A percentile compares a stretch with the other conserved stretches of the same genome.
phyloP scores from a whole-genome alignment of 306 rosid genomes.

The Coriaria nepalensis region DNA sequence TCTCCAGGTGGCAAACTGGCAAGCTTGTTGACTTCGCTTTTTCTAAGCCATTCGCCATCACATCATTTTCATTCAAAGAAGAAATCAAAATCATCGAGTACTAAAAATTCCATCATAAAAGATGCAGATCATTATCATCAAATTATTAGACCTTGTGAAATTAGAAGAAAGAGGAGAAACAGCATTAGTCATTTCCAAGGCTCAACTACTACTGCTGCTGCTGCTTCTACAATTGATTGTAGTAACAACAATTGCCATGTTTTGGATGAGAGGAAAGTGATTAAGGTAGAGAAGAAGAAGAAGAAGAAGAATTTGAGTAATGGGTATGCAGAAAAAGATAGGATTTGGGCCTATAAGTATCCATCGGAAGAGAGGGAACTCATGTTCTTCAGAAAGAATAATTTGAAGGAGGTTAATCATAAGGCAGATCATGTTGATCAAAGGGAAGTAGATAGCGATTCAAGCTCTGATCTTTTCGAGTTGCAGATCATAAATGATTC shows the following conservation, averaged over 20 bases:
- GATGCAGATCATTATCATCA: slow-evolving; percentile 39
- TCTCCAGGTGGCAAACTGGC: slow-evolving; percentile 94
- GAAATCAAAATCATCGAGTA: slow-evolving; percentile 44
- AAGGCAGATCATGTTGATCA: slow-evolving; percentile 14
- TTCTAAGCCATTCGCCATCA: slow-evolving; percentile 57
- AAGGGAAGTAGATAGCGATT: slow-evolving; percentile 78
- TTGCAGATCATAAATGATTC: slow-evolving; percentile 70
- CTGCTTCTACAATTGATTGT: neutral
- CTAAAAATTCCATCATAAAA: slow-evolving; percentile 32
- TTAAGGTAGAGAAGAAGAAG: slow-evolving; percentile 3
- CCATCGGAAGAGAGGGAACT: slow-evolving; percentile 19
- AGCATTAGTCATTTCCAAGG: slow-evolving; percentile 78
- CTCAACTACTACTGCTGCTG: slow-evolving; percentile 30
- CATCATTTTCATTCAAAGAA: slow-evolving; percentile 37
- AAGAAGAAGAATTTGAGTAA: slow-evolving; percentile 18
- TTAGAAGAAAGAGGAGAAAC: slow-evolving; percentile 49
- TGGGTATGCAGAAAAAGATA: slow-evolving; percentile 5
- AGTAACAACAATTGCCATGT: neutral
- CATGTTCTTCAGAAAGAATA: neutral
- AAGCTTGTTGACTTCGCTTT: slow-evolving; percentile 84
- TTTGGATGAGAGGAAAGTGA: neutral
- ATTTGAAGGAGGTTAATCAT: slow-evolving; percentile 18
- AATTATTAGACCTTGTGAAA: slow-evolving; percentile 35
- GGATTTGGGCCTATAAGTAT: slow-evolving; percentile 6
- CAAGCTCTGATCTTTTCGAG: slow-evolving; percentile 94